Evolutionary conservation across 352 stramenopile species (phyloP).

Genomic region (Globisporangium barbulae): DNA sequence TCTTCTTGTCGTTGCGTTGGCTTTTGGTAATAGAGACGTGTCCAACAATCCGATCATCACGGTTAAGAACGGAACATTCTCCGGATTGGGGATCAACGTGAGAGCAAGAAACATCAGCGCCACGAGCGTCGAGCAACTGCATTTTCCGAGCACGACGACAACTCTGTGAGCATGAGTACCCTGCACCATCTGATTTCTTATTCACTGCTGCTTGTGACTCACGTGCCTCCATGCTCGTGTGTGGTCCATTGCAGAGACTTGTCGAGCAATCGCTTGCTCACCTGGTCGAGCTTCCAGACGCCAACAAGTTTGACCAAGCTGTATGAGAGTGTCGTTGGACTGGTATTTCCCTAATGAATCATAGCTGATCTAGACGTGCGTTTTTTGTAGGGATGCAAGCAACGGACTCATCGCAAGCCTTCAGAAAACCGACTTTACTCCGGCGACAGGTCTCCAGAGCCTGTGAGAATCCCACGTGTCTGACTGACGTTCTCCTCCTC

Average conservation of each 20-base stretch:
- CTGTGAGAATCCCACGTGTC: conserved; percentile 2
- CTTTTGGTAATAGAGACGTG: conserved; percentile 6
- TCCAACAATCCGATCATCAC: conserved; percentile 14
- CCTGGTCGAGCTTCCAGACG: conserved; percentile 13
- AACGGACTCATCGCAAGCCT: conserved; percentile 4
- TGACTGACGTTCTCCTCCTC: not conserved
- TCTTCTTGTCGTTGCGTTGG: not conserved
- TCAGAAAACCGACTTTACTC: conserved; percentile 11
- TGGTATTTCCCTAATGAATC: not conserved
- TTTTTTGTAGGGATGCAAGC: conserved; percentile 7
- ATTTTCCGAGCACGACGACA: conserved; percentile 7
- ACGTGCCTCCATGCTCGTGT: too few relatives aligned
- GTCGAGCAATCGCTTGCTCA: conserved; percentile 7
- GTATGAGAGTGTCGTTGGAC: not conserved
- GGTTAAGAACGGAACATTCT: not conserved
- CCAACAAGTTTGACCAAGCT: not conserved
- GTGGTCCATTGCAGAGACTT: conserved; percentile 7
- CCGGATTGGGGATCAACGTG: not conserved
- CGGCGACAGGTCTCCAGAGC: not conserved
- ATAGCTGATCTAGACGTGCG: not conserved
- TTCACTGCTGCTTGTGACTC: not conserved
- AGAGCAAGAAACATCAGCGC: conserved; percentile 15
- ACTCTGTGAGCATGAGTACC: conserved; percentile 2
- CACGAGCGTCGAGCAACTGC: conserved; percentile 6
- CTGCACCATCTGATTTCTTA: not conserved